phyloP scores from a whole-genome alignment of 140 eudicot species.

The Senecio squalidus region DNA sequence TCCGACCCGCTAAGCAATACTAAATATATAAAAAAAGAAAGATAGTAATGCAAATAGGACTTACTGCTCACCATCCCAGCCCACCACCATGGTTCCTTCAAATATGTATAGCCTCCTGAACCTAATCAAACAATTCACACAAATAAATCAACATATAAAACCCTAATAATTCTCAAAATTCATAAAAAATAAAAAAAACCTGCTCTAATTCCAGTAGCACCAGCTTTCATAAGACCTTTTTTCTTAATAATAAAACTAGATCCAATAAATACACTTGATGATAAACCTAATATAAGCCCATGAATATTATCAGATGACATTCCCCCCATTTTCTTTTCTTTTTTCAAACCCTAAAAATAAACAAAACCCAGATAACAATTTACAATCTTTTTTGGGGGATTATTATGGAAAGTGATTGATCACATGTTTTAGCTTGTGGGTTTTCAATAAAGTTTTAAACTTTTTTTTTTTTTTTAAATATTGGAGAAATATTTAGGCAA shows the following conservation, averaged over 20 bases:
- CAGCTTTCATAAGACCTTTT: slow-evolving; percentile 81
- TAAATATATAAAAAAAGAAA: neutral
- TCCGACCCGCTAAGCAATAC: too few relatives aligned
- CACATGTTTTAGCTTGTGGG: slow-evolving; percentile 22
- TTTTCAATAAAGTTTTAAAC: slow-evolving; percentile 8
- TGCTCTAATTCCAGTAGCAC: slow-evolving; percentile 74
- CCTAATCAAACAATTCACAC: slow-evolving; percentile 36
- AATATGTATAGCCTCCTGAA: slow-evolving; percentile 79
- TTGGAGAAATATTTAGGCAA: neutral
- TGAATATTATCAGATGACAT: slow-evolving; percentile 63
- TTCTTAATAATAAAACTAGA: slow-evolving; percentile 90
- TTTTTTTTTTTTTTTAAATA: slow-evolving; percentile 17
- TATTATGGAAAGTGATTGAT: slow-evolving; percentile 30
- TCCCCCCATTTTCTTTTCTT: slow-evolving; percentile 51
- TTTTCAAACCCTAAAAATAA: neutral
- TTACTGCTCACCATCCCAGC: slow-evolving; percentile 87
- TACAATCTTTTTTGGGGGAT: slow-evolving; percentile 2
- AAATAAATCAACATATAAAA: slow-evolving; percentile 4
- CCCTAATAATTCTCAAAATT: neutral
- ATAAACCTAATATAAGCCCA: slow-evolving; percentile 71
- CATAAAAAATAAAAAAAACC: slow-evolving; percentile 31
- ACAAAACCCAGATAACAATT: slow-evolving; percentile 19
- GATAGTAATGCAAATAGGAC: slow-evolving; percentile 10
- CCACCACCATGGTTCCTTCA: slow-evolving; percentile 96
- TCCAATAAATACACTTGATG: slow-evolving; percentile 89